phyloP scores from a whole-genome alignment of 306 rosid species.

The Vigna radiata region DNA sequence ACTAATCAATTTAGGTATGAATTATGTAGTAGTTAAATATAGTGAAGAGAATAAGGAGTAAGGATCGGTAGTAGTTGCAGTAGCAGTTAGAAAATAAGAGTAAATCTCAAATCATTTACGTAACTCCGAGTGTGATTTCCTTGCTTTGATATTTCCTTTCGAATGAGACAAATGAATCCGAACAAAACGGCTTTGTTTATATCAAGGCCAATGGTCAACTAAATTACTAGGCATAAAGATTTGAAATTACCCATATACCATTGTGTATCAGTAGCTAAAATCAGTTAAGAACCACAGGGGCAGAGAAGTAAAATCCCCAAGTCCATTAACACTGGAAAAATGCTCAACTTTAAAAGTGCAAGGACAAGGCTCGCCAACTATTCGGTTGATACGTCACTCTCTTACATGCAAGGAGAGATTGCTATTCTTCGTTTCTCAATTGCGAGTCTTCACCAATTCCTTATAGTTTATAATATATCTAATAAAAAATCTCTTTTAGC shows the following conservation, averaged over 20 bases:
- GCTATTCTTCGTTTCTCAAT: constrained; percentile 46
- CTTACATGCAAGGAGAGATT: constrained; percentile 51
- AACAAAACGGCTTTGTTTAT: constrained; percentile 8
- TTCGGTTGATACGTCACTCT: constrained; percentile 64
- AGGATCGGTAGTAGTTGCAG: constrained; percentile 26
- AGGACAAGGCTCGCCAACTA: constrained; percentile 47
- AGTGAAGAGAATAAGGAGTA: constrained; percentile 35
- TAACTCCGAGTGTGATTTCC: constrained; percentile 57
- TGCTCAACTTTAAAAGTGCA: constrained; percentile 24
- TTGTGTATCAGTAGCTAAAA: background rate
- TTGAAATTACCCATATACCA: constrained; percentile 39
- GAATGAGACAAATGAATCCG: constrained; percentile 31
- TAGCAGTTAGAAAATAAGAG: constrained; percentile 55
- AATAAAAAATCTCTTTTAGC: constrained; percentile 23
- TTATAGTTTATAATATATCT: constrained; percentile 18
- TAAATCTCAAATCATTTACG: constrained; percentile 49
- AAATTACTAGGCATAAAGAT: background rate
- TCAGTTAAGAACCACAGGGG: background rate
- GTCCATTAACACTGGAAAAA: background rate
- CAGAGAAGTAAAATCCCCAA: constrained; percentile 35
- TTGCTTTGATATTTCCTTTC: constrained; percentile 38
- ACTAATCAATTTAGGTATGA: background rate
- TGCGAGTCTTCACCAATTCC: constrained; percentile 60
- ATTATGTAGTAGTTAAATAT: constrained; percentile 27
- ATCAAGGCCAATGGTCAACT: constrained; percentile 27